Evolutionary conservation across 345 rosid genomes (phyloP).

Genomic region (Laguncularia racemosa): DNA sequence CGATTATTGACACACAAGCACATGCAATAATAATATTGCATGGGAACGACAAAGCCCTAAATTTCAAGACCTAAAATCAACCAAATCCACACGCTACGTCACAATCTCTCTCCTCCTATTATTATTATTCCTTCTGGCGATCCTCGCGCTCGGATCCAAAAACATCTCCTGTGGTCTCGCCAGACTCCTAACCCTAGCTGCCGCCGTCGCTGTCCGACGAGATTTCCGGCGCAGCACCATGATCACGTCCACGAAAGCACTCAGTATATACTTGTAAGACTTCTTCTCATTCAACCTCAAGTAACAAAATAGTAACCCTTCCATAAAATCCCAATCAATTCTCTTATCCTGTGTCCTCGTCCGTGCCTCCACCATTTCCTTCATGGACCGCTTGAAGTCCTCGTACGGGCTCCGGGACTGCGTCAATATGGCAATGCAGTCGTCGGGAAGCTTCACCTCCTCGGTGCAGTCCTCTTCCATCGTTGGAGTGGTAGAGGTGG

Average conservation of each 20-base stretch:
- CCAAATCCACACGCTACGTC: too few species aligned
- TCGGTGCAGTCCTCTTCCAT: neutral
- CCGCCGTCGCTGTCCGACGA: conserved; percentile 1
- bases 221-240: conserved; percentile 22
- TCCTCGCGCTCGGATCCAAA: too few species aligned
- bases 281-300: conserved; percentile 65
- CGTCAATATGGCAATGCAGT: conserved; percentile 52
- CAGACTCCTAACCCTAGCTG: conserved; percentile 14
- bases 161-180: conserved; percentile 11
- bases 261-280: conserved; percentile 59
- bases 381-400: conserved; percentile 73
- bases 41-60: too few species aligned
- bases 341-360: conserved; percentile 11
- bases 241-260: conserved; percentile 71
- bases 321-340: conserved; percentile 85
- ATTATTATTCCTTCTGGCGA: too few species aligned
- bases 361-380: conserved; percentile 61
- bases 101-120: too few species aligned
- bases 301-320: conserved; percentile 67
- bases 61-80: too few species aligned
- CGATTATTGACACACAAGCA: too few species aligned
- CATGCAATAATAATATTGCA: too few species aligned
- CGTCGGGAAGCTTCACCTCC: conserved; percentile 28
- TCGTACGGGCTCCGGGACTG: conserved; percentile 41
- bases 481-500: conserved; percentile 20